Evolutionary conservation across 495 filamentous ascomycete species (phyloP).

Genomic region (Chaetomium cochliodes): DNA sequence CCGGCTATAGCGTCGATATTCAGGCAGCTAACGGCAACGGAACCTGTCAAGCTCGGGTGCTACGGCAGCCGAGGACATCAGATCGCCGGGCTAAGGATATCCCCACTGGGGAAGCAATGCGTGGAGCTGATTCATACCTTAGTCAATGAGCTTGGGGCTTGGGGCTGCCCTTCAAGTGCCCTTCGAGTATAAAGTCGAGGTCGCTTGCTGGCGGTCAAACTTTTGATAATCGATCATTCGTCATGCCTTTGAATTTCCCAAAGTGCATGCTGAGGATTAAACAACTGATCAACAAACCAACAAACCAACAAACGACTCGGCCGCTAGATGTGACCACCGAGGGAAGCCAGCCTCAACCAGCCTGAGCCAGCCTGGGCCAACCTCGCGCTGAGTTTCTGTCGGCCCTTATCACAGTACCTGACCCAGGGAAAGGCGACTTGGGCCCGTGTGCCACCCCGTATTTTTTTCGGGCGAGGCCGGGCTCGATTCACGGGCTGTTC

Average conservation of each 20-base stretch:
- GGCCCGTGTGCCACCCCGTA: background rate
- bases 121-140: slow-evolving; percentile 15
- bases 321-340: slow-evolving; percentile 14
- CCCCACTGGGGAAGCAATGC: background rate
- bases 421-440: background rate
- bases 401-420: too few relatives aligned
- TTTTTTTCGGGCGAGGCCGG: background rate
- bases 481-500: background rate
- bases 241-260: slow-evolving; percentile 5
- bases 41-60: background rate
- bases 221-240: background rate
- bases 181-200: background rate
- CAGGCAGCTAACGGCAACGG: background rate
- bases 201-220: slow-evolving; percentile 13
- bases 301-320: slow-evolving; percentile 1
- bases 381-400: background rate
- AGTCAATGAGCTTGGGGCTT: background rate
- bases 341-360: background rate
- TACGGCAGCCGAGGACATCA: slow-evolving; percentile 3
- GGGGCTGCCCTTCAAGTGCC: background rate
- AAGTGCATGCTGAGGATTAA: background rate
- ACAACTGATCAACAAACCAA: slow-evolving; percentile 1
- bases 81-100: background rate
- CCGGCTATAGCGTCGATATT: background rate
- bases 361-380: too few relatives aligned